Evolutionary conservation across 1,284 basidiomycete genomes (phyloP), one percentile per base, ranked within the genome.

Genomic region (Ceratobasidium sp.): DNA sequence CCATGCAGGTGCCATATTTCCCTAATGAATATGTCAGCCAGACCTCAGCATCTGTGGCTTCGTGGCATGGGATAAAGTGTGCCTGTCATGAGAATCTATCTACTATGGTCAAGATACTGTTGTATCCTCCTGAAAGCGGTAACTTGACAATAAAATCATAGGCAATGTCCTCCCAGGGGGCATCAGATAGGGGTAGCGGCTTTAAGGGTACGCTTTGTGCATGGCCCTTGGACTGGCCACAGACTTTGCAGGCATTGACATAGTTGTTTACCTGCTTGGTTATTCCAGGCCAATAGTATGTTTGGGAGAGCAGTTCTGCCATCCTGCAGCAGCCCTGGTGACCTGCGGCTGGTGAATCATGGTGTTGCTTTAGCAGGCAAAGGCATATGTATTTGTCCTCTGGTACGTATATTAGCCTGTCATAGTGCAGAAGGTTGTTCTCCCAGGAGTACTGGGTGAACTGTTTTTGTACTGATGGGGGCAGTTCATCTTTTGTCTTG

Each of bases 111-210:
- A 86, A 80, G 59, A 88, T 86, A 2, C 85, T 77, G 75, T 86
- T 81, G 77, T 80, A 86, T 0, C 83, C 83, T 4, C 82, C 66
- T 0, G 85, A 86, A 1, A 38, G n/a, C n/a, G 14, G 87, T 0
- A 88, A 82, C 46, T 85, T 81, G 7, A 82, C 83, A 67, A 89
- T 87, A 79, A 85, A 84, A 78, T 88, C 87, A 84, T 88, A 85
- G 0, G 85, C 85, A 23, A 89, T 83, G 0, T 82, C 84, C 1
- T 76, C 68, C n/a, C n/a, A n/a, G n/a, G n/a, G n/a, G n/a, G n/a
- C n/a, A n/a, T n/a, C n/a, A n/a, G n/a, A n/a, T n/a, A n/a, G n/a
- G n/a, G n/a, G n/a, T n/a, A n/a, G n/a, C n/a, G n/a, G n/a, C n/a
- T n/a, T n/a, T n/a, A n/a, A n/a, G n/a, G n/a, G n/a, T n/a, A n/a